These are phyloP conservation scores for Astraeus odoratus DNA, from an alignment of 768 basidiomycete genomes.

Conservation along the genomic window DNA sequence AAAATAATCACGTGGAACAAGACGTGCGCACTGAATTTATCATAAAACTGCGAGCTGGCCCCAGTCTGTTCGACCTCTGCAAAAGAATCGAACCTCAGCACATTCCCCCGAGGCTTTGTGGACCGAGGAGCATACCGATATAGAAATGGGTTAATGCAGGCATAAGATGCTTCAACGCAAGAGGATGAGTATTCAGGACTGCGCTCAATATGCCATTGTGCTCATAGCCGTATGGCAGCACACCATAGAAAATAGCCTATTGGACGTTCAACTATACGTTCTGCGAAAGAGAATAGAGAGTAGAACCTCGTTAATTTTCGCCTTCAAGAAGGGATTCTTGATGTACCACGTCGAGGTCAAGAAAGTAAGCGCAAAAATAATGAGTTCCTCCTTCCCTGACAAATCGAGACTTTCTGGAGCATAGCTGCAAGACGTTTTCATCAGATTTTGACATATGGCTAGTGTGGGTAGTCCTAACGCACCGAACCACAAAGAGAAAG, in stretches of 20 bases:
- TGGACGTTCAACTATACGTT: background rate
- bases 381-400: slow-evolving; percentile 77
- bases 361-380: slow-evolving; percentile 87
- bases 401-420: slow-evolving; percentile 78
- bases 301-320: slow-evolving; percentile 93
- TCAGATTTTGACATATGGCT: background rate
- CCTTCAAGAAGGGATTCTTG: slow-evolving; percentile 96
- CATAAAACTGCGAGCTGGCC: slow-evolving; percentile 97
- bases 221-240: slow-evolving; percentile 59
- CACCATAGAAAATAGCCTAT: slow-evolving; percentile 70
- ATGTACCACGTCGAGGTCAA: slow-evolving; percentile 94
- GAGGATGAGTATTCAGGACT: slow-evolving; percentile 73
- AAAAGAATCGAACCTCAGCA: too few species aligned
- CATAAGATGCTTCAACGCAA: slow-evolving; percentile 87
- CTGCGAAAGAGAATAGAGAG: background rate
- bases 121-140: slow-evolving; percentile 52
- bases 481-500: slow-evolving; percentile 79
- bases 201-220: slow-evolving; percentile 71
- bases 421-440: slow-evolving; percentile 30
- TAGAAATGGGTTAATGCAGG: slow-evolving; percentile 91
- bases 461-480: slow-evolving; percentile 16
- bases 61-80: slow-evolving; percentile 97
- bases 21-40: slow-evolving; percentile 83
- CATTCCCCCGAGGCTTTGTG: too few species aligned
- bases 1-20: slow-evolving; percentile 4